Evolutionary conservation across 2,329 filamentous ascomycete species (phyloP).

Genomic region (Arthrinium phaeospermum): DNA sequence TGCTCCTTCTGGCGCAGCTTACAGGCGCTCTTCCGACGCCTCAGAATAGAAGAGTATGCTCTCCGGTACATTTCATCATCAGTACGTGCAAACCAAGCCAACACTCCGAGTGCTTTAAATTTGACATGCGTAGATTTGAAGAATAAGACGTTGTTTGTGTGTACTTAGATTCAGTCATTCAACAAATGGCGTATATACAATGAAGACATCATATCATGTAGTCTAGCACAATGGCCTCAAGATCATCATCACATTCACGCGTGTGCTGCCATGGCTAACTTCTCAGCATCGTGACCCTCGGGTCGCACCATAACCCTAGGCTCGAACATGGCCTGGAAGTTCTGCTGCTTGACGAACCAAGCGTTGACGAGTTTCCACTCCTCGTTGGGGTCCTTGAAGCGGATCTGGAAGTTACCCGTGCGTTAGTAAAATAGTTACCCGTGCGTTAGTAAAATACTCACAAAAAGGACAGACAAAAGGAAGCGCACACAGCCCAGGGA

Average conservation of each 20-base stretch:
- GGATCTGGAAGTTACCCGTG: slow-evolving; percentile 47
- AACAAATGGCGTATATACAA: not conserved
- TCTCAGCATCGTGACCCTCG: slow-evolving; percentile 23
- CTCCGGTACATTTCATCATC: too few relatives aligned
- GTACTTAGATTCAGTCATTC: too few relatives aligned
- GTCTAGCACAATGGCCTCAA: not conserved
- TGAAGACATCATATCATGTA: not conserved
- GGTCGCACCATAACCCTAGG: slow-evolving; percentile 50
- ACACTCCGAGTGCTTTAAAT: too few relatives aligned
- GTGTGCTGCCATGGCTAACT: not conserved
- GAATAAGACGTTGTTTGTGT: too few relatives aligned
- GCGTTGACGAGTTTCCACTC: slow-evolving; percentile 66
- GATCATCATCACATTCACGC: not conserved
- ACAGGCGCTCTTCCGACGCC: too few relatives aligned
- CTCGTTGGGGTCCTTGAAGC: slow-evolving; percentile 57
- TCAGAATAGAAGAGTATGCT: too few relatives aligned
- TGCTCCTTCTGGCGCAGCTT: too few relatives aligned
- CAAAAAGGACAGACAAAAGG: too few relatives aligned
- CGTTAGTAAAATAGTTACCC: not conserved
- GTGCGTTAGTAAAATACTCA: not conserved
- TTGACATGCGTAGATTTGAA: too few relatives aligned
- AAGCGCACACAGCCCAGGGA: too few relatives aligned
- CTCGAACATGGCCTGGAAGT: slow-evolving; percentile 56
- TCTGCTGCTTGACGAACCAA: slow-evolving; percentile 67
- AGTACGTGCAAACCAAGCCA: too few relatives aligned